Evolutionary conservation across 2,329 filamentous ascomycete species (phyloP).

Genomic region (Geosmithia morbida): DNA sequence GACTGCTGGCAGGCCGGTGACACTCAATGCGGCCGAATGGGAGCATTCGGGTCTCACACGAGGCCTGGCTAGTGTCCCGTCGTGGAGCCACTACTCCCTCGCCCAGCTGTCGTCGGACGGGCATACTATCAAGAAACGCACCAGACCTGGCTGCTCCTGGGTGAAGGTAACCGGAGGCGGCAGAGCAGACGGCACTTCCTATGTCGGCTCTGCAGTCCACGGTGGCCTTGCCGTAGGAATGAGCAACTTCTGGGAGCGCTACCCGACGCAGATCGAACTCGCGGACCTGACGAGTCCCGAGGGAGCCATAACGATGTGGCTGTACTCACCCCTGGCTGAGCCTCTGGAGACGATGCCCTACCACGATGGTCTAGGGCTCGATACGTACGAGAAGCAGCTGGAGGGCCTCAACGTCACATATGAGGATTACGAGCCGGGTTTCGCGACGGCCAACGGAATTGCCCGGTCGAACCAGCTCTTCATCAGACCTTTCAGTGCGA

Average conservation of each 20-base stretch:
- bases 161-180: constrained; percentile 40
- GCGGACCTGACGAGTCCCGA: constrained; percentile 29
- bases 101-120: constrained; percentile 43
- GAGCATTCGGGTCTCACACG: constrained; percentile 27
- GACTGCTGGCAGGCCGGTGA: constrained; percentile 25
- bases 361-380: constrained; percentile 39
- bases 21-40: constrained; percentile 17
- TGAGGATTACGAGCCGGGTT: constrained; percentile 42
- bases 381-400: constrained; percentile 40
- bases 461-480: constrained; percentile 41
- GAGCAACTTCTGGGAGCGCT: constrained; percentile 47
- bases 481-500: constrained; percentile 32
- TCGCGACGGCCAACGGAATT: constrained; percentile 41
- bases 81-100: constrained; percentile 41
- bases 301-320: constrained; percentile 41
- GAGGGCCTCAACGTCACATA: constrained; percentile 48
- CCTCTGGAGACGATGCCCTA: constrained; percentile 42
- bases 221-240: constrained; percentile 44
- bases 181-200: constrained; percentile 37
- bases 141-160: constrained; percentile 39
- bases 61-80: constrained; percentile 36
- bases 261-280: constrained; percentile 42
- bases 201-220: constrained; percentile 36
- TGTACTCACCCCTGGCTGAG: constrained; percentile 40
- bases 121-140: constrained; percentile 44